Evolutionary conservation across 169 alveolate species (phyloP).

Genomic region (Plasmodium inui): DNA sequence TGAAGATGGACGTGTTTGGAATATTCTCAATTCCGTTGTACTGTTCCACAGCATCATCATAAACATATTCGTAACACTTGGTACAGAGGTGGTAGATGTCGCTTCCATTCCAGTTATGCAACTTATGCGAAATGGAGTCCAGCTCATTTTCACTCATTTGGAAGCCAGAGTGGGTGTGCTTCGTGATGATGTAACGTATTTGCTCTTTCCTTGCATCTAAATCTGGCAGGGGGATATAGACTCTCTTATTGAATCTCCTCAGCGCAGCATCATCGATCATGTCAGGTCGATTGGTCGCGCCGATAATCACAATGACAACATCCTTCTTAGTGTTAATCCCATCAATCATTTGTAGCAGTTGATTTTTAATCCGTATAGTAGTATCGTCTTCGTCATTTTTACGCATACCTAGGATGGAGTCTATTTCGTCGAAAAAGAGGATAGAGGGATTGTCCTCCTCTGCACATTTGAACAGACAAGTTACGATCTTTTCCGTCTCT

Average conservation of each 20-base stretch:
- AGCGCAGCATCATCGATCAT: constrained; percentile 96
- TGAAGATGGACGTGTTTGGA: constrained; percentile 85
- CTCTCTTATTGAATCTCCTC: constrained; percentile 93
- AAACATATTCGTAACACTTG: constrained; percentile 91
- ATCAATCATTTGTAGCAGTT: constrained; percentile 93
- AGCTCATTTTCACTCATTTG: constrained; percentile 86
- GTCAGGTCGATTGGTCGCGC: constrained; percentile 96
- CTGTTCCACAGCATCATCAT: constrained; percentile 89
- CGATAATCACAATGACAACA: constrained; percentile 89
- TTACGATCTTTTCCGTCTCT: constrained; percentile 94
- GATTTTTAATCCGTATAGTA: constrained; percentile 93
- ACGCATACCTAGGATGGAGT: constrained; percentile 92
- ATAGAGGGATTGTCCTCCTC: constrained; percentile 92
- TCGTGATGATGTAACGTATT: constrained; percentile 85
- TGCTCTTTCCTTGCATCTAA: constrained; percentile 88
- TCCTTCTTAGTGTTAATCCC: constrained; percentile 92
- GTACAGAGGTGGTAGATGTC: constrained; percentile 88
- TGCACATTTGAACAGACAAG: constrained; percentile 92
- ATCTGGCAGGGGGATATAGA: constrained; percentile 94
- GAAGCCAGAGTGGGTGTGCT: constrained; percentile 83
- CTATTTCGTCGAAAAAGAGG: constrained; percentile 95
- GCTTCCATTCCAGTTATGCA: constrained; percentile 91
- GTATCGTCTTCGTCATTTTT: constrained; percentile 92
- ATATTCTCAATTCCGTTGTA: constrained; percentile 88
- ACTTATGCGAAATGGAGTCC: constrained; percentile 76